Base-by-base conservation (phyloP, 2,329 filamentous ascomycete species). In the Aspergillus aculeatus region DNA sequence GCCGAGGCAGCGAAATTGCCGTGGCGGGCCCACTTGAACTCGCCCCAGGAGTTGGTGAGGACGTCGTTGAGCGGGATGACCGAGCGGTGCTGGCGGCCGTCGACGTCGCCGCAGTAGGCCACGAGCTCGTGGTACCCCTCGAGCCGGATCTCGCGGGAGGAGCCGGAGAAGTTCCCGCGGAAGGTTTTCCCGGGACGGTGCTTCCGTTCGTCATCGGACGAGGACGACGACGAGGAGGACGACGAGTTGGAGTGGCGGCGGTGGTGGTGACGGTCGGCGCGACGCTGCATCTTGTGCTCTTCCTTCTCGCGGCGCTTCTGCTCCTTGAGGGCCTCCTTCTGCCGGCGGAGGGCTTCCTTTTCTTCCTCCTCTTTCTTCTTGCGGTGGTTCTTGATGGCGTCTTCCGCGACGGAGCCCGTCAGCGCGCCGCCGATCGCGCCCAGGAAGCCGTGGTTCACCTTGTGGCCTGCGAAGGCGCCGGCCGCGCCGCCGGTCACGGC, bases 341-440 rank as follows among this genome's bases (percentile, higher is more conserved):
- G 54, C 31, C 60, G 57, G 47, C 59, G 52, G 4, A 6, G 38
- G 38, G 38, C 38, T 12, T 55, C 51, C n/a, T 58, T 56, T 21
- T 63, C 55, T 11, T 63, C 47, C 14, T 56, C 47, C 2, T 60
- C 44, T 29, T 63, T 63, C 52, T 59, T 57, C 10, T 77, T 71
- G 58, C 72, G 73, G 61, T 77, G 69, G 65, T 79, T 76, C 69
- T 78, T 78, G 56, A 75, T 63, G 12, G 74, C 74, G 58, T 81
- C 78, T 65, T 81, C 77, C 9, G 77, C 72, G 51, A 80, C 68
- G 52, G 74, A 77, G 35, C 79, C 79, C 2, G 75, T 71, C 56
- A 81, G 76, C 26, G 79, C 79, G 19, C 79, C 79, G 55, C 77
- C 78, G 50, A 81, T 70, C 4, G 78, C 74, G 55, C 79, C 79